Base-by-base conservation (phyloP, 371 early-diverging fungal genomes). In the Polyrhizophydium stewartii region DNA sequence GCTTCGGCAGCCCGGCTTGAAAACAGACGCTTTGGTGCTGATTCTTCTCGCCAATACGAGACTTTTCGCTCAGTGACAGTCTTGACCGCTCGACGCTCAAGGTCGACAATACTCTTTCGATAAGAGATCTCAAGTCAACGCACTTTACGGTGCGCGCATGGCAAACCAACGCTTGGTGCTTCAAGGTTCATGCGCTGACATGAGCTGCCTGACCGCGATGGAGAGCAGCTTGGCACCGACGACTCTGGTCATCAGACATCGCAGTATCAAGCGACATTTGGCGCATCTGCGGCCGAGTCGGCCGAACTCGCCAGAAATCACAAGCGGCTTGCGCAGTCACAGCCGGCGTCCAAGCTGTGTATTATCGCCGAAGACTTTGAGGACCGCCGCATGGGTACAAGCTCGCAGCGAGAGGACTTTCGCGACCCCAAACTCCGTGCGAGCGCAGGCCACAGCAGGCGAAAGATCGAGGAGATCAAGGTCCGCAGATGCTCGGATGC, bases 121-220 rank as follows among this genome's bases (percentile, higher is more conserved):
- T 66, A 13, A 68, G 66, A 56, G 68, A 64, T 49, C 49, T 72
- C 32, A 68, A 64, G 21, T 59, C 64, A 17, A 72, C 72, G 0
- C 72, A 72, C 50, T 72, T 72, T 49, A 61, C 69, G n/a, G 69
- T 69, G 53, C 21, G 59, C 24, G n/a, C n/a, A n/a, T n/a, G n/a
- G n/a, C n/a, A n/a, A n/a, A n/a, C n/a, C n/a, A n/a, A n/a, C n/a
- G n/a, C n/a, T n/a, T n/a, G n/a, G n/a, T n/a, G n/a, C n/a, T n/a
- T n/a, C n/a, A n/a, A n/a, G n/a, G n/a, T 25, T 50, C 27, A 12
- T 12, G 9, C 16, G n/a, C 51, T 50, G 51, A 50, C 51, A 50
- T 10, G 10, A n/a, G 10, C n/a, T 12, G 25, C 51, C 10, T 22
- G n/a, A n/a, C n/a, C n/a, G n/a, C n/a, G n/a, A n/a, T n/a, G n/a